Evolutionary conservation across 208 protist genomes (phyloP).

Genomic region (Trypanosoma rangeli): DNA sequence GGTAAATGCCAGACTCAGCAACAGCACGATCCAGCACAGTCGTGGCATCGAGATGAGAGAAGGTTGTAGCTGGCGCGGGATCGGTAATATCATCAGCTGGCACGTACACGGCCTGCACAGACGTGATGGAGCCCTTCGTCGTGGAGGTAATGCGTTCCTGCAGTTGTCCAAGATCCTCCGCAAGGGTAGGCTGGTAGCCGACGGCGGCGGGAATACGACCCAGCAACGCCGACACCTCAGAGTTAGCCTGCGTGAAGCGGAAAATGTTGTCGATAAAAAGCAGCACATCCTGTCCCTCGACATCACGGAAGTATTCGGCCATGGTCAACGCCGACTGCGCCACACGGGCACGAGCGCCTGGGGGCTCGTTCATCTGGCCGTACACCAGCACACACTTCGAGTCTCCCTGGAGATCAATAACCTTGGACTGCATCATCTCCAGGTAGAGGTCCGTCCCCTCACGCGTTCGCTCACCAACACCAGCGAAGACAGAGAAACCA

Average conservation of each 20-base stretch:
- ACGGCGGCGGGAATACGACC: slow-evolving; percentile 99
- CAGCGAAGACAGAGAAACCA: slow-evolving; percentile 99
- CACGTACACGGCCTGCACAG: slow-evolving; percentile 98
- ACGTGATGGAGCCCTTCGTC: slow-evolving; percentile 96
- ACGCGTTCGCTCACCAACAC: slow-evolving; percentile 98
- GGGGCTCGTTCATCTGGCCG: slow-evolving; percentile 99
- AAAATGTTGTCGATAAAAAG: slow-evolving; percentile 99
- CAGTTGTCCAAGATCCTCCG: slow-evolving; percentile 97
- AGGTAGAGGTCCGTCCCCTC: slow-evolving; percentile 98
- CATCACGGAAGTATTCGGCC: slow-evolving; percentile 99
- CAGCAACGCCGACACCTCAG: slow-evolving; percentile 97
- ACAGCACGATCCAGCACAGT: slow-evolving; percentile 98
- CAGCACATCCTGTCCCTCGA: slow-evolving; percentile 98
- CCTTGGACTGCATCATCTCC: slow-evolving; percentile 98
- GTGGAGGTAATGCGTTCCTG: slow-evolving; percentile 99
- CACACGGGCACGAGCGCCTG: slow-evolving; percentile 97
- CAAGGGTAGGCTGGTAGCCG: slow-evolving; percentile 98
- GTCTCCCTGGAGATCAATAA: slow-evolving; percentile 93
- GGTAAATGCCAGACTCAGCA: slow-evolving; percentile 98
- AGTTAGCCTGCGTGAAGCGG: slow-evolving; percentile 98
- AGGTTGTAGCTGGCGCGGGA: slow-evolving; percentile 98
- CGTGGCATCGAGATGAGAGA: slow-evolving; percentile 98
- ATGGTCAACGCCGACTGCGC: slow-evolving; percentile 97
- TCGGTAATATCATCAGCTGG: slow-evolving; percentile 99
- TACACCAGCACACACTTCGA: slow-evolving; percentile 99